Evolutionary conservation across 306 rosid genomes (phyloP).

Genomic region (Biancaea sappan): DNA sequence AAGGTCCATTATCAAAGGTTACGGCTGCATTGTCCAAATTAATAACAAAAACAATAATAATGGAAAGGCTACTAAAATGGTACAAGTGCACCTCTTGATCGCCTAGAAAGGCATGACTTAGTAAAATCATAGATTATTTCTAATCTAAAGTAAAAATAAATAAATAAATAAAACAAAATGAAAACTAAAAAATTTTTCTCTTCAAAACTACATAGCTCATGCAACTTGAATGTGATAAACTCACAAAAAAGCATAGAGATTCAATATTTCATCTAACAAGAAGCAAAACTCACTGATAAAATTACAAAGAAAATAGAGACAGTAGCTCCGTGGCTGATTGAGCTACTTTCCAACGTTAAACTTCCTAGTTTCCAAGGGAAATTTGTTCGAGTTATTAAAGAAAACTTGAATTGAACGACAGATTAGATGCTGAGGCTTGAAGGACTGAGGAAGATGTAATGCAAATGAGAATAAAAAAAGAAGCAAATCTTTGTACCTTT

Average conservation of each 20-base stretch:
- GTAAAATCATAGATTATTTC: background rate
- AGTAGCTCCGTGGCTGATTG: background rate
- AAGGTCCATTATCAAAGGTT: conserved; percentile 29
- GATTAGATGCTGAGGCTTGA: background rate
- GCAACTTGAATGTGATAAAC: background rate
- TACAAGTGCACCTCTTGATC: conserved; percentile 3
- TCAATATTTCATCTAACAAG: background rate
- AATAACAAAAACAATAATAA: background rate
- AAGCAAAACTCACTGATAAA: background rate
- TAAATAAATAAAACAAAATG: too few species aligned
- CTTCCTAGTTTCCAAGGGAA: background rate
- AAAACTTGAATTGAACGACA: background rate
- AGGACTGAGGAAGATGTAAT: background rate
- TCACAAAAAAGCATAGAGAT: background rate
- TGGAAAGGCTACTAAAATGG: background rate
- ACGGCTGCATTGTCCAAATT: conserved; percentile 10
- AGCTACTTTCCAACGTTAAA: background rate
- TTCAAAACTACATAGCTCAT: background rate
- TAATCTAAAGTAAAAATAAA: background rate
- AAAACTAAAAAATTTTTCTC: too few species aligned
- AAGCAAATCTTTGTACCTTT: conserved; percentile 6
- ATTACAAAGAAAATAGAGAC: background rate
- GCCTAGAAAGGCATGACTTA: background rate
- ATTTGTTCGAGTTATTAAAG: background rate
- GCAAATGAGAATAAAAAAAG: background rate